phyloP scores from a whole-genome alignment of 352 stramenopile species.

The Bremia lactucae region DNA sequence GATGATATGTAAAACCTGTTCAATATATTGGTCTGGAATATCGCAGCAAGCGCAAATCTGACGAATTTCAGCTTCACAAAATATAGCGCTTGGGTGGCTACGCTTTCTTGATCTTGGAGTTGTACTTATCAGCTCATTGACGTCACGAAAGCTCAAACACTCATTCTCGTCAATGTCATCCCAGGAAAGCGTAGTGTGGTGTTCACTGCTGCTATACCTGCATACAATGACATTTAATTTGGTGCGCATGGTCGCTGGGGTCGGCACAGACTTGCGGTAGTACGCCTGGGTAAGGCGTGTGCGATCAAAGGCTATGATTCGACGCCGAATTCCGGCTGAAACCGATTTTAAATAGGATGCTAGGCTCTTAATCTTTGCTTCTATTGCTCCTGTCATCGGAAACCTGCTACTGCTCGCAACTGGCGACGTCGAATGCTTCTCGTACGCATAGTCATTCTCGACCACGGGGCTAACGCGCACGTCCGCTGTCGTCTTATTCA shows the following conservation, averaged over 20 bases:
- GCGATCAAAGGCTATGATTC: constrained; percentile 26
- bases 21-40: constrained; percentile 29
- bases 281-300: constrained; percentile 33
- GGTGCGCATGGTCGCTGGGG: constrained; percentile 21
- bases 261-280: constrained; percentile 31
- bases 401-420: constrained; percentile 7
- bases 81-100: constrained; percentile 29
- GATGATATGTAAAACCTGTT: constrained; percentile 41
- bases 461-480: constrained; percentile 15
- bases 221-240: constrained; percentile 36
- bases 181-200: constrained; percentile 37
- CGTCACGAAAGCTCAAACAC: constrained; percentile 17
- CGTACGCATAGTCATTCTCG: constrained; percentile 15
- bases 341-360: constrained; percentile 38
- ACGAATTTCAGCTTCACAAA: constrained; percentile 39
- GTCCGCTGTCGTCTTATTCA: constrained; percentile 17
- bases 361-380: constrained; percentile 33
- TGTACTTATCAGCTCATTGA: constrained; percentile 33
- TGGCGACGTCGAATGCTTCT: constrained; percentile 14
- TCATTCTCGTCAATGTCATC: constrained; percentile 32
- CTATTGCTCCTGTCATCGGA: constrained; percentile 8
- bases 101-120: constrained; percentile 43
- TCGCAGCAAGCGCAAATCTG: constrained; percentile 38
- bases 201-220: constrained; percentile 31
- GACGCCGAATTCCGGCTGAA: constrained; percentile 24